Base-by-base conservation (phyloP, 2,329 filamentous ascomycete species). In the Xylariaceae sp. region DNA sequence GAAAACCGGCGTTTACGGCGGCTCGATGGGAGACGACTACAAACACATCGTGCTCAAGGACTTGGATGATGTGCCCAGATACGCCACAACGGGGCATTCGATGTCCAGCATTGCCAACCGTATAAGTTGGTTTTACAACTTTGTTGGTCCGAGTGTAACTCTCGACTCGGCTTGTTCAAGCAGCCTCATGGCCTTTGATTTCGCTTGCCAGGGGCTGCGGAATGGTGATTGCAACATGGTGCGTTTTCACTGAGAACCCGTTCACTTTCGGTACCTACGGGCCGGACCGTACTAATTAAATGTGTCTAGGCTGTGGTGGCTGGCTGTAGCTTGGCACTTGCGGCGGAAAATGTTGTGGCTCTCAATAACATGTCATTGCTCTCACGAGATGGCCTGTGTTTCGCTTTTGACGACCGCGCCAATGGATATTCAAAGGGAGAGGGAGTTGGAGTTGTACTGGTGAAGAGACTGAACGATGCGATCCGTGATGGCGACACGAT, bases 381-480 rank as follows among this genome's bases (percentile, higher is more conserved):
- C 0, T 66, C 64, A 3, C 59, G 59, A 0, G 63, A 67, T 47
- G 61, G 68, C 2, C 56, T 51, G 21, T 73, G 61, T 16, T 63
- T 65, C 21, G 60, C 59, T 4, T 76, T 71, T 47, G 76, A 77
- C 49, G 55, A 65, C 2, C 57, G 63, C 10, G 76, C 72, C 1
- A 68, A 76, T 54, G 80, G 79, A 0, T 82, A 80, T 56, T 74
- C 68, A 0, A 68, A 77, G 10, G 78, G 76, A 1, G 78, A 81
- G 54, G 78, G 76, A 2, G 61, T 74, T 1, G 54, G 21, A 2
- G 34, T 47, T 1, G 4, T 56, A 1, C 29, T 53, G 5, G 9
- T 56, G 0, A 80, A 80, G 63, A 66, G 58, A 9, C 49, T 69
- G 1, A 66, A 68, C 7, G 70, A 73, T 41, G 79, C 79, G 1